Percentiles rank a stretch among this genome's conserved stretches.
Evolutionary conservation across 768 basidiomycete species (phyloP).

Genomic region (Roridomyces roridus): DNA sequence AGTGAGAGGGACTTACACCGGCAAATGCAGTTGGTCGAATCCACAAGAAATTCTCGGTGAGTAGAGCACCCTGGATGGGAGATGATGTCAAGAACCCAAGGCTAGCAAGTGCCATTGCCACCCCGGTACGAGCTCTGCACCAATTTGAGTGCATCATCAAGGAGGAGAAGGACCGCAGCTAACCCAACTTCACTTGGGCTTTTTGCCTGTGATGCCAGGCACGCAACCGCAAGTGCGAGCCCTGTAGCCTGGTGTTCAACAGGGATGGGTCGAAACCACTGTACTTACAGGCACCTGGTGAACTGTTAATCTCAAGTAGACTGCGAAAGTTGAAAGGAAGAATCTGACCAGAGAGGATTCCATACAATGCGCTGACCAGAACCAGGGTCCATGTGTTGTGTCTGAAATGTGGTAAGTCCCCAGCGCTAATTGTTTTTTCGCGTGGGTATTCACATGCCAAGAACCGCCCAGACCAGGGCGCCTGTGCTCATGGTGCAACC

Average conservation of each 20-base stretch:
- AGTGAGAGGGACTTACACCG: constrained; percentile 36
- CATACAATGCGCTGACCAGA: constrained; percentile 51
- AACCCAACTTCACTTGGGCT: constrained; percentile 44
- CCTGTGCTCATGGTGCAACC: constrained; percentile 40
- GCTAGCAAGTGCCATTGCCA: constrained; percentile 40
- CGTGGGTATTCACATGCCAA: constrained; percentile 43
- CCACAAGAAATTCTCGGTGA: constrained; percentile 38
- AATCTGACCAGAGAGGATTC: constrained; percentile 46
- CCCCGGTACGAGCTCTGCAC: constrained; percentile 42
- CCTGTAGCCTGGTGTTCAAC: constrained; percentile 26
- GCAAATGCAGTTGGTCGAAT: constrained; percentile 40
- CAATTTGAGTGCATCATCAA: background rate
- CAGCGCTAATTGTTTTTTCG: too few species aligned
- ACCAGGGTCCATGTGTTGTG: constrained; percentile 43
- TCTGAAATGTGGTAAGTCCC: constrained; percentile 29
- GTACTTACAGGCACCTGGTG: constrained; percentile 40
- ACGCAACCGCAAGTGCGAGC: constrained; percentile 40
- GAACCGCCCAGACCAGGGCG: constrained; percentile 47
- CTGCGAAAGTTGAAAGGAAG: background rate
- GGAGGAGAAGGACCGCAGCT: background rate
- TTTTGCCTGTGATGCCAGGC: constrained; percentile 36
- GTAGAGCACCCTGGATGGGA: constrained; percentile 43
- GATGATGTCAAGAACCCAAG: constrained; percentile 39
- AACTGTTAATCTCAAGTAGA: too few species aligned
- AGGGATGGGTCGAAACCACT: background rate